Evolutionary conservation across 768 basidiomycete genomes (phyloP).

Genomic region (Naematelia aurantialba): DNA sequence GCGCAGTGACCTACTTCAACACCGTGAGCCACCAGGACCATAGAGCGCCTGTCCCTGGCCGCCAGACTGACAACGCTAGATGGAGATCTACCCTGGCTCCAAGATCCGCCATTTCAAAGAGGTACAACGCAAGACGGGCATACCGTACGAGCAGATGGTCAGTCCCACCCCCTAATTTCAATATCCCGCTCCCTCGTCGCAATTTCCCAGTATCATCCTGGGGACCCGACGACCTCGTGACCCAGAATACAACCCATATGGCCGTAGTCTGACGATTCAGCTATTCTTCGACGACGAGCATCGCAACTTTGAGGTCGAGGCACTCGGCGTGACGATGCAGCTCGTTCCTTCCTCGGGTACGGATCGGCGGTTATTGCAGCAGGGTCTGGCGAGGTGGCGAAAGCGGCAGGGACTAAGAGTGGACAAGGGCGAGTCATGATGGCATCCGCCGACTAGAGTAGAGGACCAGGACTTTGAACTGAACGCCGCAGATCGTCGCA

Average conservation of each 20-base stretch:
- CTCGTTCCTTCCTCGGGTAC: constrained; percentile 63
- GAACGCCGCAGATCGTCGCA: too few relatives aligned
- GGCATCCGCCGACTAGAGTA: too few relatives aligned
- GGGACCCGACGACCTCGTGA: too few relatives aligned
- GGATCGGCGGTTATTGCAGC: constrained; percentile 61
- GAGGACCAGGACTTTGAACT: too few relatives aligned
- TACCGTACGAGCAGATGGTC: constrained; percentile 78
- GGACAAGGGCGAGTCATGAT: neutral
- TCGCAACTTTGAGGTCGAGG: constrained; percentile 62
- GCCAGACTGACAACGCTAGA: constrained; percentile 6
- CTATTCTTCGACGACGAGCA: constrained; percentile 69
- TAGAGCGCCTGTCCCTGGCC: too few relatives aligned
- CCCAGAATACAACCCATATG: too few relatives aligned
- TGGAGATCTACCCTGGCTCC: constrained; percentile 61
- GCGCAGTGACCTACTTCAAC: constrained; percentile 51
- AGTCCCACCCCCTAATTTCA: constrained; percentile 14
- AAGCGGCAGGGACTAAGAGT: constrained; percentile 47
- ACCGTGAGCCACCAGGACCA: constrained; percentile 25
- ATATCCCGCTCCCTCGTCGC: too few relatives aligned
- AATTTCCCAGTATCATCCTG: too few relatives aligned
- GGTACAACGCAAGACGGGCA: constrained; percentile 67
- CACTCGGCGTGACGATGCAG: constrained; percentile 67
- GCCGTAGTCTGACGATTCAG: constrained; percentile 45
- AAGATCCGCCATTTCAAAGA: constrained; percentile 77
- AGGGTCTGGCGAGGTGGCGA: constrained; percentile 71